These are phyloP conservation scores for Euphorbia peplus DNA, from an alignment of 345 rosid species.

Conservation along the genomic window DNA sequence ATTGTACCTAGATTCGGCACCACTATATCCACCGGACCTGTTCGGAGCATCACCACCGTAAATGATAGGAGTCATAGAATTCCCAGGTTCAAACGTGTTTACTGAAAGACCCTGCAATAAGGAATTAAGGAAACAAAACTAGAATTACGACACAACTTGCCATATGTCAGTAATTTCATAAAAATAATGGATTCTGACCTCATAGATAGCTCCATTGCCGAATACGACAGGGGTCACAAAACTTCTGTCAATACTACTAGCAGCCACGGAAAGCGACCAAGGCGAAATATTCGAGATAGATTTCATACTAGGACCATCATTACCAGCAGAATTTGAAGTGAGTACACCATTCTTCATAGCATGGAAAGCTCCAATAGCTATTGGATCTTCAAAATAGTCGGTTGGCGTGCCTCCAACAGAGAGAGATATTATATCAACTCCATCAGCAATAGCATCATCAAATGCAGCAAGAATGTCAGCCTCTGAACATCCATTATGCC, in stretches of 20 bases:
- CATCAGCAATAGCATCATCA: slow-evolving; percentile 21
- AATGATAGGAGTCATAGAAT: slow-evolving; percentile 15
- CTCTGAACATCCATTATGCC: slow-evolving; percentile 13
- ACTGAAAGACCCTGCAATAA: slow-evolving; percentile 21
- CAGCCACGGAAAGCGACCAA: slow-evolving; percentile 40
- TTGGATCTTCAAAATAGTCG: slow-evolving; percentile 1
- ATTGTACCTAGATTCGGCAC: slow-evolving; percentile 26
- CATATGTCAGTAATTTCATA: no score
- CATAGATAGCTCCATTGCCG: slow-evolving; percentile 18
- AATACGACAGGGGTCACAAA: slow-evolving; percentile 18
- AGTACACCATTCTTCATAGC: slow-evolving; percentile 22
- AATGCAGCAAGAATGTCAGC: slow-evolving; percentile 26
- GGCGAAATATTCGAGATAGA: slow-evolving; percentile 22
- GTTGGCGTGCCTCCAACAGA: slow-evolving; percentile 11
- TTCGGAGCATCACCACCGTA: slow-evolving; percentile 34
- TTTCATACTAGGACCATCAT: slow-evolving; percentile 20
- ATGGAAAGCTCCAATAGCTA: slow-evolving; percentile 16
- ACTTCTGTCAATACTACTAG: slow-evolving; percentile 29
- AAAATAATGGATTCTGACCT: slow-evolving; percentile 6
- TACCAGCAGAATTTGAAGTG: slow-evolving; percentile 25
- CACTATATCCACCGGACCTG: slow-evolving; percentile 11
- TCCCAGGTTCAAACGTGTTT: slow-evolving; percentile 12
- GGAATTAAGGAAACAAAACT: no score
- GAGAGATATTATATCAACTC: slow-evolving; percentile 21
- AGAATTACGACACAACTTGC: no score